Percentiles rank a stretch among this genome's conserved stretches.
These are phyloP conservation scores for Rhodotorula mucilaginosa DNA, from an alignment of 1,284 basidiomycete species.

Conservation along the genomic window DNA sequence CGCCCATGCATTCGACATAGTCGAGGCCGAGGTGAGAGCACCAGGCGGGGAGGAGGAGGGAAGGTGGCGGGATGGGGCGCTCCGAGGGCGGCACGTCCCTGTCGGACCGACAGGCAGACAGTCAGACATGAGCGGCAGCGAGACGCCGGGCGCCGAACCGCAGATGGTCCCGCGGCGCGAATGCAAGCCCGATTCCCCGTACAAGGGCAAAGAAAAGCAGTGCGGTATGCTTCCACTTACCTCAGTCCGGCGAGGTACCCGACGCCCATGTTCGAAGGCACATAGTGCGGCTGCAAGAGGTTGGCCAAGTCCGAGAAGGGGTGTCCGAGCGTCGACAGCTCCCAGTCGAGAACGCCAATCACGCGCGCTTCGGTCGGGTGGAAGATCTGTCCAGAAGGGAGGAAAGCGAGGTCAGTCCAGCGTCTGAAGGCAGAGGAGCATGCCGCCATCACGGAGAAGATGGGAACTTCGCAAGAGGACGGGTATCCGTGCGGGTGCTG, in stretches of 20 bases:
- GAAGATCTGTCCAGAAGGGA: constrained; percentile 60
- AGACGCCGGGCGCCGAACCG: background rate
- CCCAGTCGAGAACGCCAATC: constrained; percentile 95
- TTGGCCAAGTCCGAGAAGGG: constrained; percentile 85
- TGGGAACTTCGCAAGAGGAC: background rate
- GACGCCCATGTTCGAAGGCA: constrained; percentile 53
- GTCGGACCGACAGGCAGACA: constrained; percentile 43
- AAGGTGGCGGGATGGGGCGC: constrained; percentile 63
- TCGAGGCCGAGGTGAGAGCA: constrained; percentile 60
- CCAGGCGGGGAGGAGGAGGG: constrained; percentile 73
- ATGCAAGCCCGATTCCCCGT: background rate
- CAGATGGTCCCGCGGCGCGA: too few species aligned
- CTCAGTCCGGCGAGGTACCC: constrained; percentile 16
- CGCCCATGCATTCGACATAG: constrained; percentile 62
- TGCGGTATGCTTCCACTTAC: background rate
- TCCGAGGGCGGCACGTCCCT: constrained; percentile 59
- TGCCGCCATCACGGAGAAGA: too few species aligned
- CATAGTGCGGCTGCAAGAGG: constrained; percentile 77
- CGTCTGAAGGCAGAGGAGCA: background rate
- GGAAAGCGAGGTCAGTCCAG: background rate
- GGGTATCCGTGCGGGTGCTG: background rate
- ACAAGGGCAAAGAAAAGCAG: background rate
- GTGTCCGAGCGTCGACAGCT: constrained; percentile 75
- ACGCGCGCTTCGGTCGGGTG: constrained; percentile 87
- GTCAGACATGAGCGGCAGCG: background rate